Percentiles rank a stretch among this genome's conserved stretches.
Conservation (phyloP, 805 yeast species). For the Myxozyma udenii region DNA sequence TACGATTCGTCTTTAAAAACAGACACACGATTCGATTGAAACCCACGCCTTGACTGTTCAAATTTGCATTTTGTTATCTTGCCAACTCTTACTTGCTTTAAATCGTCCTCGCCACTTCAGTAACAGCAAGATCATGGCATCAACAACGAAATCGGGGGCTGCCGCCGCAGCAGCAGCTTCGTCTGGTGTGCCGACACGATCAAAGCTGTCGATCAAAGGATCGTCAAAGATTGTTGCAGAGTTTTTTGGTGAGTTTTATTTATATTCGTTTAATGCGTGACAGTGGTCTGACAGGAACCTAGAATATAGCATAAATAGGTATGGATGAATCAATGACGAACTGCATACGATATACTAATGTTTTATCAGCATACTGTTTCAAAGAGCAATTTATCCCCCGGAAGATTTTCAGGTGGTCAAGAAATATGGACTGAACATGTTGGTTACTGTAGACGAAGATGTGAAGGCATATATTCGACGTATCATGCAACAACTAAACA, state of each 20-base stretch:
- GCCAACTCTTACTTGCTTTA: no score
- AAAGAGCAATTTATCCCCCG: constrained; percentile 83
- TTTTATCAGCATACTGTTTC: constrained; percentile 64
- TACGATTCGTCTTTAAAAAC: no score
- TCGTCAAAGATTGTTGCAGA: constrained; percentile 77
- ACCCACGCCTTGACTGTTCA: no score
- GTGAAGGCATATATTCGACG: constrained; percentile 63
- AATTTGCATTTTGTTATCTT: no score
- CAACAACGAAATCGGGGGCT: neutral
- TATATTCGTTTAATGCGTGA: neutral
- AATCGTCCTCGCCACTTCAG: no score
- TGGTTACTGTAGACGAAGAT: constrained; percentile 72
- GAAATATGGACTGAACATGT: constrained; percentile 74
- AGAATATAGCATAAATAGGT: constrained; percentile 66
- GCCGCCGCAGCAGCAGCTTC: neutral
- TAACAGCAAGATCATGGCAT: no score
- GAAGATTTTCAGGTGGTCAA: constrained; percentile 76
- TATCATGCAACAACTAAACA: constrained; percentile 65
- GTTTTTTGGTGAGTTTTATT: constrained; percentile 53
- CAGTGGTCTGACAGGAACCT: neutral
- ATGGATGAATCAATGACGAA: neutral
- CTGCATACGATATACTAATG: neutral
- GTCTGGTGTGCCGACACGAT: constrained; percentile 39
- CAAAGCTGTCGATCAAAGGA: constrained; percentile 66
- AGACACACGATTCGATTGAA: no score